Base-by-base conservation (phyloP, 441 rosid genomes). In the Populus tomentosa region DNA sequence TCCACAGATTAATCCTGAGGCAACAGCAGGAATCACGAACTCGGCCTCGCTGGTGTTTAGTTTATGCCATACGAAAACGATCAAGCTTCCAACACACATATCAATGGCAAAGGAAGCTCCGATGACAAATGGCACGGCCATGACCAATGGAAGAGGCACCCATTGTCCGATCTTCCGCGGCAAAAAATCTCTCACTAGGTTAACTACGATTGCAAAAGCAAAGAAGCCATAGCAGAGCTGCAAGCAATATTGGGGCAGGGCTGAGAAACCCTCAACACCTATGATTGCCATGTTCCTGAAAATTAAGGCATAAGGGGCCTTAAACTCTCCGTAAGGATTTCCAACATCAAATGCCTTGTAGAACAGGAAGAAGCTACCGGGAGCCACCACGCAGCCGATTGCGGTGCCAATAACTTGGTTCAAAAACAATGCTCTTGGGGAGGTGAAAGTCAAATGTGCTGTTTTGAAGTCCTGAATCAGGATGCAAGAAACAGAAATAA, bases 391-490 rank as follows among this genome's bases (percentile, higher is more conserved):
- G 59, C 95, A 91, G 30, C 95, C 95, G 7, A 90, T 66, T 3
- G 83, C 84, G 0, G 91, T 84, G 21, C 95, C 95, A 0, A 88
- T 85, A 10, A 77, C 89, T 78, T 88, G 95, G 87, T 87, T 91
- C 77, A 88, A 28, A 63, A 91, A 86, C 95, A 89, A 90, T 21
- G 91, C 88, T 71, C 89, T 81, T 0, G 95, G 93, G 7, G 95
- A 91, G 6, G 93, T 90, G 1, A 9, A 74, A 2, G 95, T 91
- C 63, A 86, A 75, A 36, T 87, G 91, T 0, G 89, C 93, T 0
- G 93, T 91, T 78, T 88, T 91, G 77, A 91, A 88, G 75, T 91
- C 95, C 40, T 91, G 93, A 91, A 91, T 91, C 28, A 91, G 81
- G 74, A 84, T 88, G 74, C 92, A 91, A 36, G 93, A 87, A 32